phyloP scores from a whole-genome alignment of 495 filamentous ascomycete species.

The Cladorrhinum samala region DNA sequence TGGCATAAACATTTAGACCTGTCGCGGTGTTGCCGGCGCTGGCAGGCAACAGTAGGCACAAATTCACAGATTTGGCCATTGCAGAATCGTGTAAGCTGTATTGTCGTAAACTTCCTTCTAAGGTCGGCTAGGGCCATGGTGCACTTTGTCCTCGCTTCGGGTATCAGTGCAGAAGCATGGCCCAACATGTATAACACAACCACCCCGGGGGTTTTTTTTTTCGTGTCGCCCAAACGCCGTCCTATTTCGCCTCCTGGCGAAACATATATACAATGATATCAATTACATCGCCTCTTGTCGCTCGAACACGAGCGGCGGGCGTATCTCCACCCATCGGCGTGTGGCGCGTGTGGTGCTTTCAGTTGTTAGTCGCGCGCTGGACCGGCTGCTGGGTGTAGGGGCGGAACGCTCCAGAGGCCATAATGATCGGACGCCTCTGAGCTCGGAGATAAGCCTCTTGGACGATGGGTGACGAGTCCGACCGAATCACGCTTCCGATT shows the following conservation, averaged over 20 bases:
- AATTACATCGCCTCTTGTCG: conserved; percentile 15
- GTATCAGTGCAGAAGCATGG: no score
- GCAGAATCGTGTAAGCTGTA: conserved; percentile 1
- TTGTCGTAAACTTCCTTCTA: background rate
- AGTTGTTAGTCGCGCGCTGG: conserved; percentile 13
- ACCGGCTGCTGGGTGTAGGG: conserved; percentile 8
- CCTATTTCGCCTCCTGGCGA: conserved; percentile 12
- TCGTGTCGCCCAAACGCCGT: conserved; percentile 15
- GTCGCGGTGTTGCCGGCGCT: no score
- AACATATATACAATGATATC: conserved; percentile 21
- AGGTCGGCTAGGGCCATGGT: no score
- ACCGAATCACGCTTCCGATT: conserved; percentile 91
- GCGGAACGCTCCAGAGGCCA: conserved; percentile 48
- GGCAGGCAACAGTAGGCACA: background rate
- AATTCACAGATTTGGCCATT: background rate
- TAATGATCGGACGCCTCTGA: conserved; percentile 55
- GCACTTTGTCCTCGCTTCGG: no score
- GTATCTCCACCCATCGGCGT: background rate
- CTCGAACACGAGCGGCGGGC: background rate
- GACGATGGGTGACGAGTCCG: conserved; percentile 60
- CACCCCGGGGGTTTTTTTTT: background rate
- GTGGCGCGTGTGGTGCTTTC: background rate
- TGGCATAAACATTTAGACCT: no score
- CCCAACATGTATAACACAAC: conserved; percentile 12
- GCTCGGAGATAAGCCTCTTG: conserved; percentile 57